Conservation (phyloP, 768 basidiomycete genomes). For the Boletus rufocinnamomeus region DNA sequence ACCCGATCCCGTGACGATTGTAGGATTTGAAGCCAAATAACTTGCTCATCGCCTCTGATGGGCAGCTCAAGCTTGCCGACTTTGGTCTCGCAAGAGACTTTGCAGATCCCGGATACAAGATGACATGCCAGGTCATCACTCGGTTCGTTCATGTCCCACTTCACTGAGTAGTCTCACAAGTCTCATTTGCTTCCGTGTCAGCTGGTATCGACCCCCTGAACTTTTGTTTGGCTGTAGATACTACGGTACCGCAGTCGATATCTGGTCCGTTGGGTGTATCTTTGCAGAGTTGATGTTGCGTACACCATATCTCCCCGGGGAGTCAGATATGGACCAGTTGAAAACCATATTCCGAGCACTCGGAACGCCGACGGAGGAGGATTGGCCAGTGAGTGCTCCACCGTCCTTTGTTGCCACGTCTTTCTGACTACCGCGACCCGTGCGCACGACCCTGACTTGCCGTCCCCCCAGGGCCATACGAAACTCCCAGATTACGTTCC, state of each 20-base stretch:
- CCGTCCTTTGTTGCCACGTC: not conserved
- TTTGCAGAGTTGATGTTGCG: constrained; percentile 97
- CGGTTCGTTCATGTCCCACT: constrained; percentile 51
- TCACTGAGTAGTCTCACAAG: not conserved
- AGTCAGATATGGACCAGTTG: constrained; percentile 95
- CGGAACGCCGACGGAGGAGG: constrained; percentile 94
- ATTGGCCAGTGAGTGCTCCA: constrained; percentile 80
- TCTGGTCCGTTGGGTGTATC: constrained; percentile 98
- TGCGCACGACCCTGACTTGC: not conserved
- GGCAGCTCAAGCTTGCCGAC: constrained; percentile 95
- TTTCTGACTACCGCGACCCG: not conserved
- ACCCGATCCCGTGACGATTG: not conserved
- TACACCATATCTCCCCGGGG: constrained; percentile 93
- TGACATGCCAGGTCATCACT: constrained; percentile 99
- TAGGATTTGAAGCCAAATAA: constrained; percentile 99
- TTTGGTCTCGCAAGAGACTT: constrained; percentile 98
- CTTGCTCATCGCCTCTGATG: constrained; percentile 87
- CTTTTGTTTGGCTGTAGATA: constrained; percentile 88
- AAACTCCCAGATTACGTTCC: constrained; percentile 89
- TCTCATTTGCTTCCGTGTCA: constrained; percentile 34
- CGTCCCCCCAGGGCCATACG: constrained; percentile 70
- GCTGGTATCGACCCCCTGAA: constrained; percentile 99
- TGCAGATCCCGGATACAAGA: constrained; percentile 91
- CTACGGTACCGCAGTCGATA: constrained; percentile 90
- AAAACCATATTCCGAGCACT: constrained; percentile 93